A percentile compares a stretch with the other conserved stretches of the same genome.
Evolutionary conservation across 2,329 filamentous ascomycete genomes (phyloP).

Genomic region (Thermoascus crustaceus): DNA sequence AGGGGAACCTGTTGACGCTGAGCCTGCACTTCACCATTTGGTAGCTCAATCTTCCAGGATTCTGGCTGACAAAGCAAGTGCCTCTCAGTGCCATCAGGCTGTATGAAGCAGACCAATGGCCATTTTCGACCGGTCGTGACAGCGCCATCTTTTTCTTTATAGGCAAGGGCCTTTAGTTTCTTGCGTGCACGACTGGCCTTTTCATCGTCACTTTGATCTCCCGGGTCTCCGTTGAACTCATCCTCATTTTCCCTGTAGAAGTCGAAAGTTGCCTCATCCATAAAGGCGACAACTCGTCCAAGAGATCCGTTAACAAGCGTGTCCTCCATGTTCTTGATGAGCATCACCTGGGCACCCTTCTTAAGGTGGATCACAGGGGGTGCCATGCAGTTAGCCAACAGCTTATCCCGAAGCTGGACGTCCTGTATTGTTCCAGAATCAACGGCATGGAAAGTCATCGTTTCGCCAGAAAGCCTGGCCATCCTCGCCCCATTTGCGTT

Average conservation of each 20-base stretch:
- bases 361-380: conserved; percentile 73
- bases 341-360: conserved; percentile 91
- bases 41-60: conserved; percentile 94
- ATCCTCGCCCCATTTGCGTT: conserved; percentile 72
- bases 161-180: conserved; percentile 48
- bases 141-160: conserved; percentile 39
- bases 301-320: conserved; percentile 88
- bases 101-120: conserved; percentile 76
- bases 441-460: conserved; percentile 59
- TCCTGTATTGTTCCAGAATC: conserved; percentile 67
- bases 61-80: conserved; percentile 77
- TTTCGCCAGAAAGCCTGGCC: conserved; percentile 59
- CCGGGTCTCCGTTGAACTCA: conserved; percentile 43
- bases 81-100: conserved; percentile 67
- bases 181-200: conserved; percentile 39
- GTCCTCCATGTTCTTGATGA: conserved; percentile 99
- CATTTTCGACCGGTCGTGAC: conserved; percentile 52
- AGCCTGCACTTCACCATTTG: conserved; percentile 86
- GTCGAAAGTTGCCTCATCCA: conserved; percentile 58
- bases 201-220: conserved; percentile 38
- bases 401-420: conserved; percentile 59
- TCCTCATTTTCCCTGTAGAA: conserved; percentile 52
- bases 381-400: conserved; percentile 88
- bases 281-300: conserved; percentile 75
- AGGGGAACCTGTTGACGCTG: conserved; percentile 75